Conservation (phyloP, 306 rosid genomes). For the Myrica gale region DNA sequence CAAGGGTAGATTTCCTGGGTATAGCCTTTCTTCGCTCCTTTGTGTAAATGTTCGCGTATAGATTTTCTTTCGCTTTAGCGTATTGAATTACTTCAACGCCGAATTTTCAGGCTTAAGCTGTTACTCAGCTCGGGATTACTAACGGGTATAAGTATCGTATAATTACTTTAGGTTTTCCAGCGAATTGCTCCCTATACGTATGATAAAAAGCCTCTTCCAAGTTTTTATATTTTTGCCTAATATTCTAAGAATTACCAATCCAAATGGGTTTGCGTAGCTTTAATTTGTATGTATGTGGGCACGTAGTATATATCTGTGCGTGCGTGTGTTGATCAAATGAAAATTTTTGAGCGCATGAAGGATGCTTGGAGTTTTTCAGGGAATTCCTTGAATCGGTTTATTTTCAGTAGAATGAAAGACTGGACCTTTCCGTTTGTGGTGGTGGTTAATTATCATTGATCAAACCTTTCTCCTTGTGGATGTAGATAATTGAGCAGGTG, state of each 20-base stretch:
- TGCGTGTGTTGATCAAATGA: not conserved
- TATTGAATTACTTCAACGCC: too few species aligned
- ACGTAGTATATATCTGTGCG: not conserved
- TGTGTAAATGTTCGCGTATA: too few species aligned
- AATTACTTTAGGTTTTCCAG: not conserved
- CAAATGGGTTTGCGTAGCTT: not conserved
- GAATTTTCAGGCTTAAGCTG: too few species aligned
- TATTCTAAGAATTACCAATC: not conserved
- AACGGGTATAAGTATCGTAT: too few species aligned
- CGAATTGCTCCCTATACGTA: slow-evolving; percentile 26
- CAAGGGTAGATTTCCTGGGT: too few species aligned
- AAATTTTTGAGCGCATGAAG: not conserved
- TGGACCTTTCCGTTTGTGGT: not conserved
- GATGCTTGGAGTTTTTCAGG: not conserved
- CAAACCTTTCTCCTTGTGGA: not conserved
- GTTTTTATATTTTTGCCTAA: not conserved
- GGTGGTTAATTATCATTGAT: not conserved
- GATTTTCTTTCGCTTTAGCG: too few species aligned
- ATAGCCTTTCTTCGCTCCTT: too few species aligned
- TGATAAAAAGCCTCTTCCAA: slow-evolving; percentile 38
- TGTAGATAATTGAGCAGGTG: slow-evolving; percentile 30
- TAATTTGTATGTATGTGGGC: not conserved
- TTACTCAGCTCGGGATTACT: too few species aligned
- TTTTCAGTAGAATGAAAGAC: too few species aligned
- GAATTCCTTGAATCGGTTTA: not conserved